Evolutionary conservation across 805 yeast genomes (phyloP).

Genomic region (Debaryomyces maramus): DNA sequence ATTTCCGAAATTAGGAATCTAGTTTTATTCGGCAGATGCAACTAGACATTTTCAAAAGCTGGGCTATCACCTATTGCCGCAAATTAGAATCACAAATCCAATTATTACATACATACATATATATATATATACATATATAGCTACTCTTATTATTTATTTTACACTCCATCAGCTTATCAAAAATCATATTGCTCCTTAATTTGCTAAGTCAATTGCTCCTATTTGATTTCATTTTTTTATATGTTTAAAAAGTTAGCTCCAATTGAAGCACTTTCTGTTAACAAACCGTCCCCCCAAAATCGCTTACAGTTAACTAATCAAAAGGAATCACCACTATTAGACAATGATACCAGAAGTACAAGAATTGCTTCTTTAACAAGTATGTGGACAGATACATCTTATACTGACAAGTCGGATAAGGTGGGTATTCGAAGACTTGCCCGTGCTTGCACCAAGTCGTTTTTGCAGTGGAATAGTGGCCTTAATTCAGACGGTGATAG

Average conservation of each 20-base stretch:
- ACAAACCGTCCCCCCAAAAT: not conserved
- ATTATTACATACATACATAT: not conserved
- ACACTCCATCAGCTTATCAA: not conserved
- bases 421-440: conserved; percentile 11
- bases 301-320: conserved; percentile 7
- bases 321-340: not conserved
- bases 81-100: conserved; percentile 9
- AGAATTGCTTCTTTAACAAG: conserved; percentile 6
- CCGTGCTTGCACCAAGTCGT: conserved; percentile 7
- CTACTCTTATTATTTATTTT: not conserved
- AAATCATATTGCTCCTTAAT: not conserved
- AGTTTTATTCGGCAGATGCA: no score
- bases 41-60: no score
- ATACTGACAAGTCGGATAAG: conserved; percentile 1
- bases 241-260: conserved; percentile 8
- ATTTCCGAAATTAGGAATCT: no score
- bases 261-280: conserved; percentile 4
- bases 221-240: not conserved
- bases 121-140: not conserved
- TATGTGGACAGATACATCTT: not conserved
- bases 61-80: conserved; percentile 4
- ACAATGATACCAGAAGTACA: conserved; percentile 1
- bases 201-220: not conserved
- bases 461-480: conserved; percentile 9
- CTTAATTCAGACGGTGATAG: not conserved